Conservation (phyloP, 2,329 filamentous ascomycete genomes). For the Xylaria digitata region DNA sequence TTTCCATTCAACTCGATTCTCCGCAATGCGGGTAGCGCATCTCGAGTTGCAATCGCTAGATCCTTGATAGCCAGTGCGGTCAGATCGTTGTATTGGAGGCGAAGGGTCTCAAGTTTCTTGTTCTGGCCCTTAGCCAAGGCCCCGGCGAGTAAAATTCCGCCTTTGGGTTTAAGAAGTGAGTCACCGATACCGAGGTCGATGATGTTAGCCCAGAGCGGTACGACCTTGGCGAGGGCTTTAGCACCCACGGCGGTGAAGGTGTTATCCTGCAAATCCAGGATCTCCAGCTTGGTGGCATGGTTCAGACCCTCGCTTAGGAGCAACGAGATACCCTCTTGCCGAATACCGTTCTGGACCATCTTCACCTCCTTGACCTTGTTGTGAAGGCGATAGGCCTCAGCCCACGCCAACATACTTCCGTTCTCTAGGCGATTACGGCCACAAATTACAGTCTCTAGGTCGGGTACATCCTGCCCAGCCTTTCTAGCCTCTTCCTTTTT, state of each 20-base stretch:
- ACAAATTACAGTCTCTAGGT: constrained; percentile 96
- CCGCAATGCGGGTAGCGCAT: constrained; percentile 78
- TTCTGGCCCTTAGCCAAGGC: constrained; percentile 82
- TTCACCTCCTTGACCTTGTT: constrained; percentile 84
- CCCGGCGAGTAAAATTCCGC: constrained; percentile 77
- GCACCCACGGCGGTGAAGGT: constrained; percentile 89
- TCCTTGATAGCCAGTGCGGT: constrained; percentile 78
- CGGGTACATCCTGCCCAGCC: constrained; percentile 76
- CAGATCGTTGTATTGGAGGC: constrained; percentile 95
- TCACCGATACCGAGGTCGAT: constrained; percentile 90
- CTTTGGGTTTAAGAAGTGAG: constrained; percentile 83
- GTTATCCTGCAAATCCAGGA: constrained; percentile 95
- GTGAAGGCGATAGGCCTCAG: constrained; percentile 85
- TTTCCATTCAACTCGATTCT: constrained; percentile 96
- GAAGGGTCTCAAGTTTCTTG: constrained; percentile 79
- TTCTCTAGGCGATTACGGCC: constrained; percentile 96
- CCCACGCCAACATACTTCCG: constrained; percentile 96
- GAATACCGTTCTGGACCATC: constrained; percentile 99
- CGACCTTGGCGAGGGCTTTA: constrained; percentile 78
- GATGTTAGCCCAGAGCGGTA: constrained; percentile 78
- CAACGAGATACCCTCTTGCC: constrained; percentile 88
- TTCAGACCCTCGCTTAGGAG: constrained; percentile 83
- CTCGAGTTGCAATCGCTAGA: constrained; percentile 74
- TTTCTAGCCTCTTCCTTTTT: constrained; percentile 85
- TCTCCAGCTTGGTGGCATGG: constrained; percentile 74